Conservation (phyloP, 306 rosid species). For the Gastrolobium villosum region DNA sequence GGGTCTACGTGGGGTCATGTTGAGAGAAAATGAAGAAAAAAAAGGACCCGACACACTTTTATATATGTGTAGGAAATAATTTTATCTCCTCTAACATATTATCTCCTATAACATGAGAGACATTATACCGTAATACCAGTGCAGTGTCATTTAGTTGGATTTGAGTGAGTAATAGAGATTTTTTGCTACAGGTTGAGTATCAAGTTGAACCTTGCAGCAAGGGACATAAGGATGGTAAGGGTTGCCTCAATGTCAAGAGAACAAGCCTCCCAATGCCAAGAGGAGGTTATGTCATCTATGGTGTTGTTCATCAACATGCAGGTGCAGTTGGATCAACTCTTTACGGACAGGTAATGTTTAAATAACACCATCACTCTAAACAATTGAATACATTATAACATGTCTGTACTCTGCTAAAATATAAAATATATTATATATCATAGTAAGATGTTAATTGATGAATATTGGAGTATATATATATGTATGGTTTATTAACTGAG, state of each 20-base stretch:
- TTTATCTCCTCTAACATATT: too few relatives aligned
- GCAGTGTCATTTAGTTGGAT: neutral
- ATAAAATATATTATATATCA: neutral
- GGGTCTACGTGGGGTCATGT: too few relatives aligned
- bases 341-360: constrained; percentile 64
- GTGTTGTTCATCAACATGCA: constrained; percentile 75
- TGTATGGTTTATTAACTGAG: neutral
- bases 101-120: too few relatives aligned
- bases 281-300: constrained; percentile 75
- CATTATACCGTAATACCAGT: too few relatives aligned
- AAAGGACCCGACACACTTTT: too few relatives aligned
- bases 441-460: neutral
- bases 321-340: constrained; percentile 72
- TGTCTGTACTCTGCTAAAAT: neutral
- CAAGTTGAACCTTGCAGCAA: constrained; percentile 61
- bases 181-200: constrained; percentile 65
- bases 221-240: constrained; percentile 21
- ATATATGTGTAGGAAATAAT: too few relatives aligned
- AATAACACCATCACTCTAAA: neutral
- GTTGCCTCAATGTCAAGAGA: constrained; percentile 55
- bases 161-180: constrained; percentile 1
- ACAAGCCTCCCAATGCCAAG: constrained; percentile 52
- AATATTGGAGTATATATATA: neutral
- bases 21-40: too few relatives aligned
- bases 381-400: neutral